Base-by-base conservation (phyloP, 1,284 basidiomycete species). In the Fomitopsis betulina region DNA sequence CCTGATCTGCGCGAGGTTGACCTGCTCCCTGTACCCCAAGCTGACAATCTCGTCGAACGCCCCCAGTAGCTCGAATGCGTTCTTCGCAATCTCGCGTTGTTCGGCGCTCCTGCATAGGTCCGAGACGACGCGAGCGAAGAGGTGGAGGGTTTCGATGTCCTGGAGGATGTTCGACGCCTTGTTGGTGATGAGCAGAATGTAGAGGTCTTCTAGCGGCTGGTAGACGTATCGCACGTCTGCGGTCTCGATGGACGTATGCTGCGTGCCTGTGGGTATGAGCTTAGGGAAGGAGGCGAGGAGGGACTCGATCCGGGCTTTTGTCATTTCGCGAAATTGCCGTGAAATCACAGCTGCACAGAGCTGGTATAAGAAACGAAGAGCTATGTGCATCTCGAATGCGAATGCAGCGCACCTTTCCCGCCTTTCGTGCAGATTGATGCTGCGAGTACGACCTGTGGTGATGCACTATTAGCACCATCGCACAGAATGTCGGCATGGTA, bases 41-140 rank as follows among this genome's bases (percentile, higher is more conserved):
- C 88, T 93, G 59, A 98, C 90, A 67, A 98, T 90, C 79, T 99
- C 97, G 74, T 99, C 97, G 70, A 99, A 98, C 12, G 96, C 96
- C 58, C 93, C 89, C 32, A 99, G 80, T 32, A 99, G 82, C 72
- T 98, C 96, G 67, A 99, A 98, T n/a, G 92, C 84, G 75, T 96
- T 92, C 70, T 89, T 87, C 60, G 90, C 75, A 62, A 99, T 96
- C 69, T 97, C 94, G 55, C 90, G 84, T 74, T 98, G 96, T 64
- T 93, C 91, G 15, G 88, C 87, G 58, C 84, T 90, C 59, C 93
- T 83, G 67, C 93, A 95, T 69, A 98, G 79, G 72, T 98, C 97
- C 6, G 93, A 94, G 27, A 97, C 95, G 54, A 97, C 91, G 47
- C 97, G 87, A 2, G 95, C 91, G 67, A 98, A 89, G 40, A 99